Evolutionary conservation across 345 rosid species (phyloP).

Genomic region (Pistacia atlantica): DNA sequence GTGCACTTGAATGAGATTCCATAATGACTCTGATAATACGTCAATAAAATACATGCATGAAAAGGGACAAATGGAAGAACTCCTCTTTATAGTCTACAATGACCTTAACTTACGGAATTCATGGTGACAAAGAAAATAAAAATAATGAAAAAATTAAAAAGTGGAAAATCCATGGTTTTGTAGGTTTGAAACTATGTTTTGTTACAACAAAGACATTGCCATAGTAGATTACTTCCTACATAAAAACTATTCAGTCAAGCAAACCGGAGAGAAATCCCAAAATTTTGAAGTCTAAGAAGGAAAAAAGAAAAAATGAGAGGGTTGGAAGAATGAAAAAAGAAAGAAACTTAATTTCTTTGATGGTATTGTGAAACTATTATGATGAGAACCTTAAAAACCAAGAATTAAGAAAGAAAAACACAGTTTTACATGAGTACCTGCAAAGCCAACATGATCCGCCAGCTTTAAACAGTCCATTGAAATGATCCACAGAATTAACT

Average conservation of each 20-base stretch:
- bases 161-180: neutral
- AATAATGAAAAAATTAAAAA: neutral
- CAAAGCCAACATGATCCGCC: conserved; percentile 95
- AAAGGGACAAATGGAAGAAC: neutral
- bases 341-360: neutral
- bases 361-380: neutral
- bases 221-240: neutral
- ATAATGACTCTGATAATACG: neutral
- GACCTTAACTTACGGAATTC: neutral
- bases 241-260: neutral
- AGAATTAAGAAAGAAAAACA: neutral
- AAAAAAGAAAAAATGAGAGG: neutral
- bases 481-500: conserved; percentile 86
- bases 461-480: conserved; percentile 93
- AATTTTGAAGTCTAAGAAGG: neutral
- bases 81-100: neutral
- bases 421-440: conserved; percentile 47
- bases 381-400: neutral
- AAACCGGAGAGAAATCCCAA: neutral
- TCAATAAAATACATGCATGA: neutral
- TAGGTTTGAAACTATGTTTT: conserved; percentile 1
- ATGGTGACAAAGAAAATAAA: neutral
- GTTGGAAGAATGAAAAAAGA: neutral
- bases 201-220: conserved; percentile 3
- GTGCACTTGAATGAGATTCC: neutral